These are phyloP conservation scores for Clonostachys rhizophaga DNA, from an alignment of 2,329 filamentous ascomycete genomes.

Conservation along the genomic window DNA sequence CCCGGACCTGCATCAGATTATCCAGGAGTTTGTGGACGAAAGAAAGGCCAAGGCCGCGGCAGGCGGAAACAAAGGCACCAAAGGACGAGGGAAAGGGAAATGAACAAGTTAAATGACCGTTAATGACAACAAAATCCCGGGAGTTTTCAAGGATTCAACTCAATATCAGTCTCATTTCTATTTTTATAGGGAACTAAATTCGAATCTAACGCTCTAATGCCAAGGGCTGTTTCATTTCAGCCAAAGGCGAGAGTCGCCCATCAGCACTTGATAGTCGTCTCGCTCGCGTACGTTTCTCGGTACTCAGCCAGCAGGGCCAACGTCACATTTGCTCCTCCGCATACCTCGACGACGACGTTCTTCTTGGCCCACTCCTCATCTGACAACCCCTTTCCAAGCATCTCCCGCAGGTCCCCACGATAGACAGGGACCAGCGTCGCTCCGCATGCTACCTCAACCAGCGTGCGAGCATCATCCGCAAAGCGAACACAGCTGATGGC, in stretches of 20 bases:
- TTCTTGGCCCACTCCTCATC: slow-evolving; percentile 58
- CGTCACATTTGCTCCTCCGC: slow-evolving; percentile 69
- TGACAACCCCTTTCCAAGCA: slow-evolving; percentile 46
- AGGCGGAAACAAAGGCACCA: slow-evolving; percentile 12
- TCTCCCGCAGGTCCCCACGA: slow-evolving; percentile 54
- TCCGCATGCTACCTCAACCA: slow-evolving; percentile 84
- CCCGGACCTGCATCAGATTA: slow-evolving; percentile 72
- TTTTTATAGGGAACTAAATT: too few relatives aligned
- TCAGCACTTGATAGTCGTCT: slow-evolving; percentile 20
- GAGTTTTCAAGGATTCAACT: too few relatives aligned
- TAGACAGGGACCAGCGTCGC: slow-evolving; percentile 71
- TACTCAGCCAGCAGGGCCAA: slow-evolving; percentile 57
- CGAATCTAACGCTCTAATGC: too few relatives aligned
- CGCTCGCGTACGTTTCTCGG: slow-evolving; percentile 33
- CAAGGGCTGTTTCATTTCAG: too few relatives aligned
- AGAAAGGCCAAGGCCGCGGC: slow-evolving; percentile 43
- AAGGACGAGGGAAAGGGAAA: slow-evolving; percentile 21
- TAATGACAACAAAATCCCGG: too few relatives aligned
- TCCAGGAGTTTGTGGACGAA: slow-evolving; percentile 64
- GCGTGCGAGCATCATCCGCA: slow-evolving; percentile 73
- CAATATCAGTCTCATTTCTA: too few relatives aligned
- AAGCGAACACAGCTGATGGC: slow-evolving; percentile 72
- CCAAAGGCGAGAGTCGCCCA: not conserved
- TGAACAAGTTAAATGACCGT: not conserved
- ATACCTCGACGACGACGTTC: slow-evolving; percentile 80